Evolutionary conservation across 495 filamentous ascomycete species (phyloP).

Genomic region (Aspergillus carlsbadensis): DNA sequence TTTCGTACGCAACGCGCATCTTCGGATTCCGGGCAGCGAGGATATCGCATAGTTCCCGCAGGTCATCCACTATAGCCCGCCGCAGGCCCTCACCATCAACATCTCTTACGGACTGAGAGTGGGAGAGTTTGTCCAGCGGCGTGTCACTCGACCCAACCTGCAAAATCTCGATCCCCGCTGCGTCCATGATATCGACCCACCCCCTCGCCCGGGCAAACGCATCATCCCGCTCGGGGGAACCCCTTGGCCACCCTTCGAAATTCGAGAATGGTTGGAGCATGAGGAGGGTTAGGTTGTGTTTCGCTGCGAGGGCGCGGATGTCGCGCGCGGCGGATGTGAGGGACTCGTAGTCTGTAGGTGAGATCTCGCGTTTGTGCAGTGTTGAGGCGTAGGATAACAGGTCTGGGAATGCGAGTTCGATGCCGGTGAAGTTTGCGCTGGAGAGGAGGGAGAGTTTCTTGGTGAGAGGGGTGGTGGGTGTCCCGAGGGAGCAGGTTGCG

Average conservation of each 20-base stretch:
- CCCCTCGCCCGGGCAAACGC: conserved; percentile 64
- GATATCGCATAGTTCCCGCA: conserved; percentile 63
- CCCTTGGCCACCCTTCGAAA: conserved; percentile 74
- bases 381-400: conserved; percentile 61
- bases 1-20: conserved; percentile 72
- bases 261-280: conserved; percentile 79
- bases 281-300: conserved; percentile 57
- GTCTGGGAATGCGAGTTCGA: conserved; percentile 77
- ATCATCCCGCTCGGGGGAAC: conserved; percentile 55
- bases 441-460: conserved; percentile 62
- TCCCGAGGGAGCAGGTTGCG: conserved; percentile 64
- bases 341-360: conserved; percentile 53
- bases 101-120: no score
- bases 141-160: conserved; percentile 41
- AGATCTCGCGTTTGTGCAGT: conserved; percentile 49
- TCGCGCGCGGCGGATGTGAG: conserved; percentile 51
- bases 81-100: conserved; percentile 28
- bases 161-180: conserved; percentile 68
- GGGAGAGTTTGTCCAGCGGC: conserved; percentile 36
- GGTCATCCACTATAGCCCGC: conserved; percentile 55
- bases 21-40: conserved; percentile 46
- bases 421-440: conserved; percentile 63
- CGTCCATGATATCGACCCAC: conserved; percentile 75
- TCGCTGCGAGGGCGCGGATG: conserved; percentile 52
- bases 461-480: conserved; percentile 53